Evolutionary conservation across 2,329 filamentous ascomycete genomes (phyloP), one percentile per base, ranked within the genome.

Genomic region (Periconia sp.): DNA sequence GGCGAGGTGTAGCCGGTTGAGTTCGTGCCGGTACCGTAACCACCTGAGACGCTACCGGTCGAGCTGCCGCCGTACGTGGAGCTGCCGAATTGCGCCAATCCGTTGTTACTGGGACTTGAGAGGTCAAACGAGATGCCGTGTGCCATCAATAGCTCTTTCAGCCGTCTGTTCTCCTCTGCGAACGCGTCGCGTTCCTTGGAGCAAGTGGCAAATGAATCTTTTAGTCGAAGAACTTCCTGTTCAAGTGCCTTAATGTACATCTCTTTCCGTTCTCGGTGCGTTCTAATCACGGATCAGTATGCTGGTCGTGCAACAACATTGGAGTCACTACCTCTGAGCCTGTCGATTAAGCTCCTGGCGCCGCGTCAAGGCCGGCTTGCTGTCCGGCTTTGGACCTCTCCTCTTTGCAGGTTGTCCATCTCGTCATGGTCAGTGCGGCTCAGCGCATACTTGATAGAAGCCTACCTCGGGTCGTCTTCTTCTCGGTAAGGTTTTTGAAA

Each of bases 201-300:
- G 13, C 86, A 81, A 36, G 81, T 84, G 60, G 84, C 85, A 63
- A 86, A 92, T n/a, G 87, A 80, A 66, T 96, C 91, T 67, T 95
- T 94, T 30, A 97, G 78, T 35, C 90, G 86, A 15, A 95, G 78
- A 4, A 97, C 88, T 72, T 97, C 91, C 63, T 92, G 86, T 71
- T 99, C 94, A 12, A 97, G 82, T 9, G 88, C 85, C 70, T 95
- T 95, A 76, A 96, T 95, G 69, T 97, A 97, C 59, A 91, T 81
- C 72, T 97, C 94, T 70, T 97, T 97, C 56, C 94, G 85, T 73
- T 97, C 94, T 42, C 94, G 90, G 71, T 99, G 94, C 13, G 94
- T 97, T 65, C 94, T 96, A 65, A 1, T 12, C 3, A 40, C 43
- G 36, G 44, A n/a, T 65, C 23, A 66, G 54, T 29, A 12, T 12